A percentile compares a stretch with the other conserved stretches of the same genome.
These are phyloP conservation scores for Pythium vanterpoolii DNA, from an alignment of 352 stramenopile species.

Conservation along the genomic window DNA sequence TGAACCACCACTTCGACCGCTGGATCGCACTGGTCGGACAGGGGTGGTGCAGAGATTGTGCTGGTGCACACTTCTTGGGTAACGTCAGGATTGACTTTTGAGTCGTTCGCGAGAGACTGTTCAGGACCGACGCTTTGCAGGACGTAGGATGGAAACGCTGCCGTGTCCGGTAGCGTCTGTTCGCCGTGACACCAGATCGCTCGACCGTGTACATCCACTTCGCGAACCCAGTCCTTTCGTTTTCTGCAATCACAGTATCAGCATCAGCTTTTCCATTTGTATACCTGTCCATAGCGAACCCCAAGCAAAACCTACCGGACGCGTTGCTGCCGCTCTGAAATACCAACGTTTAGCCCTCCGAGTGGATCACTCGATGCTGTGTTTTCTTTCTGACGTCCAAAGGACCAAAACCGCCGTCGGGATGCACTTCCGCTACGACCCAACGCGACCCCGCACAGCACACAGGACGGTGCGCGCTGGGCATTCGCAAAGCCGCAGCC, in stretches of 20 bases:
- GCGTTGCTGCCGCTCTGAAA: not conserved
- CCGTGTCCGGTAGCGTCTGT: not conserved
- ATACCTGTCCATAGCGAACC: not conserved
- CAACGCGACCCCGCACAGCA: conserved; percentile 1
- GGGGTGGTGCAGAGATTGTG: too few species aligned
- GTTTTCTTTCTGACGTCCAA: not conserved
- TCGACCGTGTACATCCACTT: conserved; percentile 18
- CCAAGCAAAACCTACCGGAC: not conserved
- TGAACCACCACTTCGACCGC: too few species aligned
- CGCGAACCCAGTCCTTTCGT: conserved; percentile 23
- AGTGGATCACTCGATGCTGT: not conserved
- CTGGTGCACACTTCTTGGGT: too few species aligned
- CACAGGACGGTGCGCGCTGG: conserved; percentile 1
- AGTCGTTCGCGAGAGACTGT: too few species aligned
- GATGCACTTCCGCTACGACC: not conserved
- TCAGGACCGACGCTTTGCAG: not conserved
- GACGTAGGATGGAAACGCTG: not conserved
- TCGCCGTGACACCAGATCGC: conserved; percentile 15
- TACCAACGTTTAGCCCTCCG: not conserved
- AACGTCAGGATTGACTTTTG: too few species aligned
- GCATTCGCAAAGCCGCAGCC: conserved; percentile 11
- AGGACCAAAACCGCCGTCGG: not conserved
- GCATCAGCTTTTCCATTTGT: not conserved
- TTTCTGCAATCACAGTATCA: not conserved
- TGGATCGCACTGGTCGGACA: too few species aligned